A percentile compares a stretch with the other conserved stretches of the same genome.
phyloP scores from a whole-genome alignment of 2,329 filamentous ascomycete genomes.

The Botrytis pseudocinerea region DNA sequence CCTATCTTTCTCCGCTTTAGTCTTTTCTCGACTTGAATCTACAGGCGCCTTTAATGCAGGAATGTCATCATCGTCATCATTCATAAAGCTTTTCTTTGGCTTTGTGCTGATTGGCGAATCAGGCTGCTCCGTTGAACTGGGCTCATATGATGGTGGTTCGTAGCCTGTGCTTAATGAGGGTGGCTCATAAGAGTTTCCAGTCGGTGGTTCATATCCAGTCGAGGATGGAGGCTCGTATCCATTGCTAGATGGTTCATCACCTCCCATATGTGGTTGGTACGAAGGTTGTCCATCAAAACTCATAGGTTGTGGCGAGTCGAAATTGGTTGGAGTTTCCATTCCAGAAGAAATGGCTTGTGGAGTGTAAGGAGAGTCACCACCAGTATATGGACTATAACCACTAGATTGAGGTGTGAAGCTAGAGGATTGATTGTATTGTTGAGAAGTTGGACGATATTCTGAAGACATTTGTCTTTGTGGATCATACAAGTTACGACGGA shows the following conservation, averaged over 20 bases:
- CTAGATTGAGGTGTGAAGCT: slow-evolving; percentile 33
- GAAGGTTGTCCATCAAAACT: slow-evolving; percentile 26
- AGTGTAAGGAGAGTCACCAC: slow-evolving; percentile 22
- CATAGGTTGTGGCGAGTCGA: slow-evolving; percentile 31
- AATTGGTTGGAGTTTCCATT: background rate
- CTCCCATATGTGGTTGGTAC: slow-evolving; percentile 25
- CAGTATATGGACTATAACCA: slow-evolving; percentile 30
- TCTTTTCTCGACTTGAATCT: slow-evolving; percentile 54
- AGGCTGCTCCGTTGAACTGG: slow-evolving; percentile 48
- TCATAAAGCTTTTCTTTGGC: slow-evolving; percentile 76
- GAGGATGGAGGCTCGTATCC: slow-evolving; percentile 44
- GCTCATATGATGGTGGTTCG: slow-evolving; percentile 55
- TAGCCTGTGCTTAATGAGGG: slow-evolving; percentile 31
- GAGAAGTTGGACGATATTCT: slow-evolving; percentile 42
- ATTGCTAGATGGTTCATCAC: slow-evolving; percentile 26
- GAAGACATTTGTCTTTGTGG: slow-evolving; percentile 45
- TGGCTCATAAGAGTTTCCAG: slow-evolving; percentile 34
- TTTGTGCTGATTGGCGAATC: slow-evolving; percentile 49
- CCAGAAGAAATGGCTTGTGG: slow-evolving; percentile 7
- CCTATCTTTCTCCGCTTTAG: slow-evolving; percentile 67
- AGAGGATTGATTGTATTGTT: slow-evolving; percentile 37
- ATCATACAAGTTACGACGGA: slow-evolving; percentile 46
- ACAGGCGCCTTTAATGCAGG: slow-evolving; percentile 46
- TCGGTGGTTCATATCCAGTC: slow-evolving; percentile 33
- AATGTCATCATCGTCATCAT: slow-evolving; percentile 75